These are phyloP conservation scores for Drechslerella stenobrocha DNA, from an alignment of 2,329 filamentous ascomycete species.

Conservation along the genomic window DNA sequence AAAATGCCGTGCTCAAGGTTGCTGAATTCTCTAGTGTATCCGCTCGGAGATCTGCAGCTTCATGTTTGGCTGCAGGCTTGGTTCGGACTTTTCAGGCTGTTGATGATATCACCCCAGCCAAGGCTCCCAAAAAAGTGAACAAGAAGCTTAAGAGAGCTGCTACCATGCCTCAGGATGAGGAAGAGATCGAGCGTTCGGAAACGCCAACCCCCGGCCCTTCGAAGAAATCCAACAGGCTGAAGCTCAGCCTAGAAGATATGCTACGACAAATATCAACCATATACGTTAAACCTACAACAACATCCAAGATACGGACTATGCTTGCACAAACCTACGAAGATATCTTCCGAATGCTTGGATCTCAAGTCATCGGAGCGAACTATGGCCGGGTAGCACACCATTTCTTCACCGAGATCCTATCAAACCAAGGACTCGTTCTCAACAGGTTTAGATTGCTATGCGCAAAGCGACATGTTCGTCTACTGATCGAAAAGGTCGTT, in stretches of 20 bases:
- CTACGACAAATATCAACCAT: slow-evolving; percentile 77
- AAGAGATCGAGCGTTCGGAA: slow-evolving; percentile 70
- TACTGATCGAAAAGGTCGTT: slow-evolving; percentile 80
- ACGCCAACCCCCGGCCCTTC: slow-evolving; percentile 64
- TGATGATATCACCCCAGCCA: slow-evolving; percentile 59
- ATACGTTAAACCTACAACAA: slow-evolving; percentile 76
- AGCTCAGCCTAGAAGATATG: slow-evolving; percentile 75
- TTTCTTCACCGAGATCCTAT: slow-evolving; percentile 77
- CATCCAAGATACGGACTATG: slow-evolving; percentile 77
- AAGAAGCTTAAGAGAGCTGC: slow-evolving; percentile 67
- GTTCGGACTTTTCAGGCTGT: slow-evolving; percentile 74
- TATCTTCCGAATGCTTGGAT: slow-evolving; percentile 75
- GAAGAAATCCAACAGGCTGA: slow-evolving; percentile 72
- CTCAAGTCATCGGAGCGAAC: slow-evolving; percentile 77
- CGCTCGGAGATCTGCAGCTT: slow-evolving; percentile 82
- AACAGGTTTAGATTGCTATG: slow-evolving; percentile 87
- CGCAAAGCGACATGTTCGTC: slow-evolving; percentile 79
- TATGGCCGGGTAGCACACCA: slow-evolving; percentile 81
- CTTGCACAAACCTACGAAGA: slow-evolving; percentile 85
- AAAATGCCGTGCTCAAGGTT: slow-evolving; percentile 78
- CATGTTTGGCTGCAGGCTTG: slow-evolving; percentile 79
- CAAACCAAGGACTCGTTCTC: slow-evolving; percentile 72
- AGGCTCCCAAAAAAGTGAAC: slow-evolving; percentile 68
- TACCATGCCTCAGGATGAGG: slow-evolving; percentile 71
- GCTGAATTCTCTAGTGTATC: slow-evolving; percentile 75